Conservation (phyloP, 192 early-diverging fungal species). For the Coemansia sp. region DNA sequence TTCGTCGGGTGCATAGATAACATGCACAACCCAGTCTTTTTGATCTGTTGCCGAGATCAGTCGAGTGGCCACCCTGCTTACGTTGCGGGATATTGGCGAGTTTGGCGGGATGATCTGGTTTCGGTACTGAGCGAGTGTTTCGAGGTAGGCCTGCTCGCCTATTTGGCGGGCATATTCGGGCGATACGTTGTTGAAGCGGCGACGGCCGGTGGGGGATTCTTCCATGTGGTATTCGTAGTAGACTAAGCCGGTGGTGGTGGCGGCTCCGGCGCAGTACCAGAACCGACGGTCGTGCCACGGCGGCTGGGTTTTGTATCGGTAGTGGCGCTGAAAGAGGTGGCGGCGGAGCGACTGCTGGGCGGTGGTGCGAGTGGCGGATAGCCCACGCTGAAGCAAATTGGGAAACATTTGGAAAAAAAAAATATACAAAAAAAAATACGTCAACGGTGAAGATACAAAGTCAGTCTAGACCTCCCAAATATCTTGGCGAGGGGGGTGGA, state of each 20-base stretch:
- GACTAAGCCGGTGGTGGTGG: conserved; percentile 10
- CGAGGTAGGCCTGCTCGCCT: conserved; percentile 68
- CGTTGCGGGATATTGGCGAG: conserved; percentile 57
- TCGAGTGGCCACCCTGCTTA: conserved; percentile 65
- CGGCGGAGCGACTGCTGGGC: background rate
- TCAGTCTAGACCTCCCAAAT: background rate
- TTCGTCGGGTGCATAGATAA: conserved; percentile 70
- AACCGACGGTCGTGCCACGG: conserved; percentile 26
- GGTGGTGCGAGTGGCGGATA: background rate
- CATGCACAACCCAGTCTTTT: conserved; percentile 85
- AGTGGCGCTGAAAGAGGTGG: conserved; percentile 13
- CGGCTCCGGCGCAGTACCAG: conserved; percentile 29
- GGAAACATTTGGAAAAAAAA: background rate
- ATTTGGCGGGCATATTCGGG: conserved; percentile 39
- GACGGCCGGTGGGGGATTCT: conserved; percentile 50
- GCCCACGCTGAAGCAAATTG: background rate
- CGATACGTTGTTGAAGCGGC: conserved; percentile 50
- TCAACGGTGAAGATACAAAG: background rate
- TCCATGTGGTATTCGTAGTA: conserved; percentile 47
- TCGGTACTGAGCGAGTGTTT: conserved; percentile 66
- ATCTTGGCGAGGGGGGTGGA: too few species aligned
- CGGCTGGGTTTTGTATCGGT: background rate
- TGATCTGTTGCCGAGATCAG: conserved; percentile 68
- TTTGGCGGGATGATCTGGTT: conserved; percentile 66
- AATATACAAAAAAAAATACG: background rate